Evolutionary conservation across 805 yeast species (phyloP), one percentile per base, ranked within the genome.

Genomic region (Metschnikowia chrysomelidarum): DNA sequence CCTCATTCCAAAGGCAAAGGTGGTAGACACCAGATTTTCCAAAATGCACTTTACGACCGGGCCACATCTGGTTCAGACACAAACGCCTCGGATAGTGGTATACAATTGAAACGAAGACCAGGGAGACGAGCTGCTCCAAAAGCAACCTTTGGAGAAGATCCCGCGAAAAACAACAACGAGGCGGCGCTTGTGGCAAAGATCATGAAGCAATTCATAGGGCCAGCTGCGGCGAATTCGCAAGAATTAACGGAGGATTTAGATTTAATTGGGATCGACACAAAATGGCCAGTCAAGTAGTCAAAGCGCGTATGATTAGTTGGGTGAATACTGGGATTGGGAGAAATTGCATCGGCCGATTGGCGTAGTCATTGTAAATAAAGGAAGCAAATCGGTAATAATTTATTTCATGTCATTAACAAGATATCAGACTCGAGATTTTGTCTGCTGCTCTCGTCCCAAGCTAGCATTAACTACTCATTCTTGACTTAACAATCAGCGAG

Each of bases 31-130:
- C 61, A 62, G 32, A 64, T 67, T 7, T 67, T 67, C 50, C 67
- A 62, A 38, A 62, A 53, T 34, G 42, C 69, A 12, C 55, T 67
- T 22, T 67, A 67, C 45, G 72, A 67, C 27, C 34, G 43, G 11
- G 51, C 39, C 25, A 62, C 71, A 1, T 62, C 69, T 5, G 73
- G 71, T 1, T 64, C 70, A 1, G 73, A 67, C 36, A 57, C 69
- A 1, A 60, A 58, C 33, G 50, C 40, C 6, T 38, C 50, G 5
- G 49, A 46, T 9, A 33, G 36, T n/a, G 34, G 47, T 1, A 34
- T 41, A 11, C 38, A 47, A 1, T 36, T 52, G 20, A 51, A 57
- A 16, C 60, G 64, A 40, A 52, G 71, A 44, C 58, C 71, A 30
- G 69, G 71, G 7, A 53, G 72, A 46, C 52, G 71, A 36, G 58